Base-by-base conservation (phyloP, 139 green algal genomes). In the Chlorella sp. region DNA sequence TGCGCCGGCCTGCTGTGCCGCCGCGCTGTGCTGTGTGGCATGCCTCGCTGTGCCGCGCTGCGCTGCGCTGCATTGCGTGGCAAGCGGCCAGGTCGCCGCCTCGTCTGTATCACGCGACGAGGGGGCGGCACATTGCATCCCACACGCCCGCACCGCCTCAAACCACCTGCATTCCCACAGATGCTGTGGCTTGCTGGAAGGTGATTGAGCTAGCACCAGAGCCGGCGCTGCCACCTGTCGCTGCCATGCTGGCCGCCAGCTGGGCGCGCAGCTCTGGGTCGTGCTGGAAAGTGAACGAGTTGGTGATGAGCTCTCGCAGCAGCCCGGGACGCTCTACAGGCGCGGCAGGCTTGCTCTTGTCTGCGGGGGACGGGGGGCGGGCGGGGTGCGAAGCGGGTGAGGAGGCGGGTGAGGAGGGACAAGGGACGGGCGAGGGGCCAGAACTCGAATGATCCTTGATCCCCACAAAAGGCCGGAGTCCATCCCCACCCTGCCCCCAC, bases 301-400 rank as follows among this genome's bases (percentile, higher is more conserved):
- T 88, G 68, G 39, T 81, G 68, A 81, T 88, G 28, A 88, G 84
- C 84, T 88, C 84, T 1, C 84, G 84, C 66, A 88, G 84, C 66
- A 88, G 40, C 66, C 68, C 66, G 2, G 84, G 84, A 26, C 39
- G 42, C 37, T 80, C 83, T n/a, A 24, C 19, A 9, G 57, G 57
- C 57, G 66, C 82, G 21, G 60, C 82, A 32, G 57, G 39, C 34
- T 36, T 34, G 30, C 39, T 37, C 79, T 85, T 68, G 18, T 66
- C 79, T 68, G 79, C 78, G 24, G 79, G n/a, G 14, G n/a, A 12
- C 2, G 69, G 21, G 28, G 22, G 37, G 36, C 28, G 36, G 36
- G 12, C 60, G 18, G 60, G 82, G 36, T 21, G 82, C 2, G 4
- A 12, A 22, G 81, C 22, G 30, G 28, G 83, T 3, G 57, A 48